Conservation (phyloP, 148 eudicot species). For the Arbutus unedo region DNA sequence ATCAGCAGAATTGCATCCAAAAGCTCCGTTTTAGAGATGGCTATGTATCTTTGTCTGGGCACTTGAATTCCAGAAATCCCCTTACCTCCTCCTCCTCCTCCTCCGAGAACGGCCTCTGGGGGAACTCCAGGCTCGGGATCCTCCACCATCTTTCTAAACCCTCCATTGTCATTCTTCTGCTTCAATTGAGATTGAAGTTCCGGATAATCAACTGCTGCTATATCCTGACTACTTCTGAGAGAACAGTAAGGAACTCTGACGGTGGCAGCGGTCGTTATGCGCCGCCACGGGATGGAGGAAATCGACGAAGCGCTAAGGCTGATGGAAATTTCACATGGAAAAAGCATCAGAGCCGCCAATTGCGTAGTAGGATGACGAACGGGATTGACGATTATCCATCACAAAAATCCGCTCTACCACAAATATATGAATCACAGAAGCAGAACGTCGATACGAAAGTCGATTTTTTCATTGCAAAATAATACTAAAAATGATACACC, state of each 20-base stretch:
- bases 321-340: not conserved
- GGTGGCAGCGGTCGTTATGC: not conserved
- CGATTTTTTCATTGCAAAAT: not conserved
- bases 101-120: not conserved
- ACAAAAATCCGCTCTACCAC: not conserved
- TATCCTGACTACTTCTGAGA: slow-evolving; percentile 7
- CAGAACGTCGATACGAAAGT: not conserved
- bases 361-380: not conserved
- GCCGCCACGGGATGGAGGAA: not conserved
- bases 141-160: not conserved
- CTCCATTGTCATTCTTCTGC: not conserved
- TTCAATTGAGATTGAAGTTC: not conserved
- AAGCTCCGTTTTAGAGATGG: slow-evolving; percentile 61
- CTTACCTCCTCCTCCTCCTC: slow-evolving; percentile 6
- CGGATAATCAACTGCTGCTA: not conserved
- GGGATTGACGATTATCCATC: not conserved
- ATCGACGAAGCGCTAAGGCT: not conserved
- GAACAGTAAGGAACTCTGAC: slow-evolving; percentile 3
- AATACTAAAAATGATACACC: no score
- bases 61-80: slow-evolving; percentile 50
- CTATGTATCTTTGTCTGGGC: slow-evolving; percentile 62
- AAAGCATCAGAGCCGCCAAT: slow-evolving; percentile 7
- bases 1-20: slow-evolving; percentile 47
- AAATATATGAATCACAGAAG: not conserved
- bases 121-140: not conserved